Conservation (phyloP, 208 protist genomes). For the Herpetomonas muscarum region DNA sequence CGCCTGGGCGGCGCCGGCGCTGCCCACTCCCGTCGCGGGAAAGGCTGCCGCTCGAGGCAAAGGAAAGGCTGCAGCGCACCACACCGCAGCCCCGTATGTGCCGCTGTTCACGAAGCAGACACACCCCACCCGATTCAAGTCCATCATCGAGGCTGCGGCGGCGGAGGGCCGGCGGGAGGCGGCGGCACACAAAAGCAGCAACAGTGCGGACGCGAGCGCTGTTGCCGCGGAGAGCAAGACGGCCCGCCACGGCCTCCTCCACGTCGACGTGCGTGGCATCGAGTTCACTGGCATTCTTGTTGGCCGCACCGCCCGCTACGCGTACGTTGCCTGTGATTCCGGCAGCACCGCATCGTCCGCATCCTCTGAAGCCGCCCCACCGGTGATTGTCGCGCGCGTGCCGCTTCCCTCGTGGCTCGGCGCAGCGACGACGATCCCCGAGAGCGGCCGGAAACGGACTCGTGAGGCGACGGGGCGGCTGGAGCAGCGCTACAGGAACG, state of each 20-base stretch:
- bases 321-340: constrained; percentile 37
- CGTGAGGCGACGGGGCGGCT: constrained; percentile 6
- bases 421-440: constrained; percentile 6
- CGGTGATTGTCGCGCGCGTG: constrained; percentile 17
- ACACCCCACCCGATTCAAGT: not conserved
- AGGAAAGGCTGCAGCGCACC: not conserved
- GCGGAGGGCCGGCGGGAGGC: not conserved
- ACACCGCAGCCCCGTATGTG: not conserved
- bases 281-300: constrained; percentile 56
- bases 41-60: not conserved
- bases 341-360: not conserved
- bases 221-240: not conserved
- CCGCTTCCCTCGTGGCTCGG: constrained; percentile 17
- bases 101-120: not conserved
- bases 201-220: not conserved
- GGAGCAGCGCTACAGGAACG: constrained; percentile 15
- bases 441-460: not conserved
- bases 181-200: not conserved
- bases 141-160: constrained; percentile 12
- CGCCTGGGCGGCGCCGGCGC: constrained; percentile 34
- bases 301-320: constrained; percentile 55
- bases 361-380: not conserved
- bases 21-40: not conserved
- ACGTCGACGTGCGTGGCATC: constrained; percentile 72
- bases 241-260: constrained; percentile 25